A percentile compares a stretch with the other conserved stretches of the same genome.
Conservation (phyloP, 495 filamentous ascomycete species). For the Podospora pseudocomata region DNA sequence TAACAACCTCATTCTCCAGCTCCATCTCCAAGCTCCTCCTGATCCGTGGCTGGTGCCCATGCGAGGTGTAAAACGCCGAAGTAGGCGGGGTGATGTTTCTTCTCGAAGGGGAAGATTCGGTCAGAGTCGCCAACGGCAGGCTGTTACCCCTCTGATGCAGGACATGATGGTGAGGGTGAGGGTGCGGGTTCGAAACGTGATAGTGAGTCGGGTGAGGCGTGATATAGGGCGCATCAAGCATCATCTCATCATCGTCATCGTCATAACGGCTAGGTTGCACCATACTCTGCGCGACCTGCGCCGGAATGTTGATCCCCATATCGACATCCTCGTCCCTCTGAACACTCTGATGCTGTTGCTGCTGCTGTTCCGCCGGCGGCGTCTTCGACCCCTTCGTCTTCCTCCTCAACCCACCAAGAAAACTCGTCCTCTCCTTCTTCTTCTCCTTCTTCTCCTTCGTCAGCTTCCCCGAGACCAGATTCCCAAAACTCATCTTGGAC, state of each 20-base stretch:
- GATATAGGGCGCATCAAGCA: neutral
- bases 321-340: neutral
- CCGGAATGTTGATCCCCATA: neutral
- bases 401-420: slow-evolving; percentile 5
- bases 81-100: neutral
- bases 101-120: neutral
- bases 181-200: neutral
- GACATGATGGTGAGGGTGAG: neutral
- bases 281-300: neutral
- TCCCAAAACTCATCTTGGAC: slow-evolving; percentile 2
- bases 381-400: neutral
- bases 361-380: neutral
- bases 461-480: neutral
- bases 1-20: slow-evolving; percentile 18
- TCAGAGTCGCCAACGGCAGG: neutral
- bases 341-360: neutral
- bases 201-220: neutral
- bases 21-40: neutral
- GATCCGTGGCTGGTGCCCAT: neutral
- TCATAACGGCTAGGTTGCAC: neutral
- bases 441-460: neutral
- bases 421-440: slow-evolving; percentile 2
- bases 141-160: neutral
- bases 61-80: neutral
- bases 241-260: neutral